Percentiles rank a stretch among this genome's conserved stretches.
Conservation (phyloP, 306 rosid species). For the Notholithocarpus densiflorus region DNA sequence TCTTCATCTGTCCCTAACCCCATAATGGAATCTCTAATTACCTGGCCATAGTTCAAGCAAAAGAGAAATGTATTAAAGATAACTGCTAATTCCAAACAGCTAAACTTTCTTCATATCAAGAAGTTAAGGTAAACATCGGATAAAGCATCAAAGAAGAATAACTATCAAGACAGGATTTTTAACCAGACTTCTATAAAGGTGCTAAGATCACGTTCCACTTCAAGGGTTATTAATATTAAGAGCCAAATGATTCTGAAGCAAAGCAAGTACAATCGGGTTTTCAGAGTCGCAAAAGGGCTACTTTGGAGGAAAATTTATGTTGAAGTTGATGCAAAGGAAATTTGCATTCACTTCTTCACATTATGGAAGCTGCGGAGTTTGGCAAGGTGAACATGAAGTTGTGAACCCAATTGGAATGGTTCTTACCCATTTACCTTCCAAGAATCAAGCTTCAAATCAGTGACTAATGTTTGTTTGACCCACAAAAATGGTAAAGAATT, state of each 20-base stretch:
- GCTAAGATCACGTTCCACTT: not conserved
- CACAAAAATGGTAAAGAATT: not conserved
- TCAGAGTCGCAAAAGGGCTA: not conserved
- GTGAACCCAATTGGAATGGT: not conserved
- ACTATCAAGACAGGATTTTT: not conserved
- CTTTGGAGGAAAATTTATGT: not conserved
- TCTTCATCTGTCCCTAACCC: slow-evolving; percentile 95
- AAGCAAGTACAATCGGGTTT: not conserved
- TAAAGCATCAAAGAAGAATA: not conserved
- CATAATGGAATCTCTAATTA: slow-evolving; percentile 52
- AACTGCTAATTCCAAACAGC: not conserved
- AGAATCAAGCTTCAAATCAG: not conserved
- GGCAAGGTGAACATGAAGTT: not conserved
- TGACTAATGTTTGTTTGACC: not conserved
- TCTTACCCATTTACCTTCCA: not conserved
- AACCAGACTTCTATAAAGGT: not conserved
- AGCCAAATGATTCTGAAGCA: not conserved
- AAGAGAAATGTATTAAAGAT: not conserved
- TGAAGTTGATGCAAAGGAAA: not conserved
- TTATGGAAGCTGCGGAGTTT: not conserved
- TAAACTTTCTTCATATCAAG: slow-evolving; percentile 2
- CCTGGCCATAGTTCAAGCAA: slow-evolving; percentile 44
- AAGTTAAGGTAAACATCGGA: not conserved
- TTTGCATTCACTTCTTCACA: not conserved
- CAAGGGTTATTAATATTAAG: not conserved